phyloP scores from a whole-genome alignment of 371 early-diverging fungal species.

The Syncephalis fuscata region DNA sequence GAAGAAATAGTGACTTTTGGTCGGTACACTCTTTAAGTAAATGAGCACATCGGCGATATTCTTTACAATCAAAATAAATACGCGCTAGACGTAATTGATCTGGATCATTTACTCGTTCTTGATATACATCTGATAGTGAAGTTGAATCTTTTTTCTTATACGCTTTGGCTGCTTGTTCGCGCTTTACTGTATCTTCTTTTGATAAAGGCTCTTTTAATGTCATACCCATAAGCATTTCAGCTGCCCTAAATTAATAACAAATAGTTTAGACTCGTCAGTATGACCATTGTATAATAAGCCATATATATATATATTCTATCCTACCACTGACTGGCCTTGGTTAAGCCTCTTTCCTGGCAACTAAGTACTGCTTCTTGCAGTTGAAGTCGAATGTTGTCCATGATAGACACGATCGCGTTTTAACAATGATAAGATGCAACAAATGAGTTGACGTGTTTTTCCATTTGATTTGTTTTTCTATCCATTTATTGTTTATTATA shows the following conservation, averaged over 20 bases:
- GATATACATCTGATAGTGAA: conserved; percentile 10
- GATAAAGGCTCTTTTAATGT: conserved; percentile 2
- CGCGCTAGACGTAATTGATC: conserved; percentile 49
- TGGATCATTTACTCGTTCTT: conserved; percentile 17
- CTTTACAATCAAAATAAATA: conserved; percentile 48
- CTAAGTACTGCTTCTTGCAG: not conserved
- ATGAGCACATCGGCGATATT: conserved; percentile 40
- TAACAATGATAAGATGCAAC: too few species aligned
- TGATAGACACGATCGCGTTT: too few species aligned
- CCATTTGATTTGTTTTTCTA: too few species aligned
- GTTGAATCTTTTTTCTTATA: conserved; percentile 9
- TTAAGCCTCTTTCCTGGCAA: not conserved
- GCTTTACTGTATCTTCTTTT: conserved; percentile 2
- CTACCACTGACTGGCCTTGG: not conserved
- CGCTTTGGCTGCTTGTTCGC: conserved; percentile 7
- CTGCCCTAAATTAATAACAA: too few species aligned
- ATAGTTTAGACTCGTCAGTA: too few species aligned
- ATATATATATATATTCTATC: not conserved
- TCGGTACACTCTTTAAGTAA: conserved; percentile 23
- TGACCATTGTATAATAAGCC: too few species aligned
- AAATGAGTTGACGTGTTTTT: too few species aligned
- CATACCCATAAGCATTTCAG: conserved; percentile 45
- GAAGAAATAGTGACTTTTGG: conserved; percentile 36
- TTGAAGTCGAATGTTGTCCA: not conserved
- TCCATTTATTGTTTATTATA: too few species aligned